Base-by-base conservation (phyloP, 2,329 filamentous ascomycete genomes). In the Talaromyces sp. region DNA sequence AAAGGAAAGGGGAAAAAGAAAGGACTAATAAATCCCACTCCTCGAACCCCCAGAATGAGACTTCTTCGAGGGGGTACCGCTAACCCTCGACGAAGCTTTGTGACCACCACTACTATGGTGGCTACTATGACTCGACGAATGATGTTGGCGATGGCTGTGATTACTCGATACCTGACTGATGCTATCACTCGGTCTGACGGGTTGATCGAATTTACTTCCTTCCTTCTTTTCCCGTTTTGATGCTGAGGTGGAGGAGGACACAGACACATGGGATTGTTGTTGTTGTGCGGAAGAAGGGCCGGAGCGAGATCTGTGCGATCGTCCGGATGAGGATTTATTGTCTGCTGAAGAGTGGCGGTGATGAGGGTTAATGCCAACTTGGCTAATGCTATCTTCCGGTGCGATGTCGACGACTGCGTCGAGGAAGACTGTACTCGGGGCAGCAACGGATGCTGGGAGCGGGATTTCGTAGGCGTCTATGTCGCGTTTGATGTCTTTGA, bases 351-450 rank as follows among this genome's bases (percentile, higher is more conserved):
- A n/a, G 39, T 68, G 63, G 8, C 69, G 65, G 35, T 63, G 64
- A 43, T 66, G 63, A 15, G 61, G 68, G 17, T 45, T 31, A 13
- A 33, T 37, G 33, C 68, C 71, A 25, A 92, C 80, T 50, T 91
- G 88, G 63, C 86, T 85, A 60, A 91, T 84, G 0, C 91, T 95
- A 72, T 97, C 92, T 57, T 88, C 82, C 8, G 90, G 86, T 0
- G 87, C 88, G 63, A 99, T 78, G 17, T 51, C 57, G 39, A 57
- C 70, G 11, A 70, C 63, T 10, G 50, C 58, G 31, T 64, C 63
- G 15, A 66, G 55, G 53, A 64, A 67, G 25, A 67, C 62, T 17
- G 65, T 66, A 57, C 65, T 66, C 8, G 69, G 70, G 7, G 65
- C 57, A 17, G 70, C n/a, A n/a, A n/a, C 65, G 55, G 68, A 73